phyloP scores from a whole-genome alignment of 352 stramenopile genomes.

The Globisporangium alternatum region DNA sequence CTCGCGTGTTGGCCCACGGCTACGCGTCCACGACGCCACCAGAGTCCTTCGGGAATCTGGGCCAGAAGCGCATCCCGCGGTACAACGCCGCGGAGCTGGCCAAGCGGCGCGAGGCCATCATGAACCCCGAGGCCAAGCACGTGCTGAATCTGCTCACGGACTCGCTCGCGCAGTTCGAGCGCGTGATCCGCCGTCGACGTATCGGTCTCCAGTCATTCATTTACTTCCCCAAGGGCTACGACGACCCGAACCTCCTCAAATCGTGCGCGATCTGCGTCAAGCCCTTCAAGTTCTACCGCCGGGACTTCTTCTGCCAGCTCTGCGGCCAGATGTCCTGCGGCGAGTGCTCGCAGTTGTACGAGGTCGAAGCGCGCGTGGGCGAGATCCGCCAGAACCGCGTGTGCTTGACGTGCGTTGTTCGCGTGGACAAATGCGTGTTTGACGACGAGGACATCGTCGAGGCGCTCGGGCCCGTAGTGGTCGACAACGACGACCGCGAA shows the following conservation, averaged over 20 bases:
- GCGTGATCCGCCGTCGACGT: conserved; percentile 53
- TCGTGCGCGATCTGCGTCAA: conserved; percentile 44
- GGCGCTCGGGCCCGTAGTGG: conserved; percentile 40
- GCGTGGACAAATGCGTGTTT: conserved; percentile 42
- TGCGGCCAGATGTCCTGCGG: conserved; percentile 44
- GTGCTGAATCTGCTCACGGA: conserved; percentile 45
- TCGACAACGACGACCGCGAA: conserved; percentile 32
- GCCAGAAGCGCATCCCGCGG: conserved; percentile 15
- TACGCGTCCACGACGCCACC: conserved; percentile 43
- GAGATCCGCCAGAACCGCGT: conserved; percentile 37
- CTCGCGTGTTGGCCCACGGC: conserved; percentile 39
- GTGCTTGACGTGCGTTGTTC: conserved; percentile 41
- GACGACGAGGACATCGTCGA: conserved; percentile 44
- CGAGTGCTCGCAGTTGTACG: conserved; percentile 41
- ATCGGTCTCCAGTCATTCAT: conserved; percentile 71
- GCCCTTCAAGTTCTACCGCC: conserved; percentile 42
- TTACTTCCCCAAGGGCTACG: conserved; percentile 45
- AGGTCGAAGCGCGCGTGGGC: conserved; percentile 38
- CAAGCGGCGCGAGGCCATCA: conserved; percentile 31
- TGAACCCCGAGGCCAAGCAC: conserved; percentile 46
- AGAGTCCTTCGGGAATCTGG: conserved; percentile 26
- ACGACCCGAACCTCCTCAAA: conserved; percentile 26
- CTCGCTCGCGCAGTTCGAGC: conserved; percentile 50
- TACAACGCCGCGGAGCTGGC: conserved; percentile 26
- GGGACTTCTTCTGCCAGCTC: conserved; percentile 49